These are phyloP conservation scores for Angomonas deanei DNA, from an alignment of 208 protist genomes.

Conservation along the genomic window DNA sequence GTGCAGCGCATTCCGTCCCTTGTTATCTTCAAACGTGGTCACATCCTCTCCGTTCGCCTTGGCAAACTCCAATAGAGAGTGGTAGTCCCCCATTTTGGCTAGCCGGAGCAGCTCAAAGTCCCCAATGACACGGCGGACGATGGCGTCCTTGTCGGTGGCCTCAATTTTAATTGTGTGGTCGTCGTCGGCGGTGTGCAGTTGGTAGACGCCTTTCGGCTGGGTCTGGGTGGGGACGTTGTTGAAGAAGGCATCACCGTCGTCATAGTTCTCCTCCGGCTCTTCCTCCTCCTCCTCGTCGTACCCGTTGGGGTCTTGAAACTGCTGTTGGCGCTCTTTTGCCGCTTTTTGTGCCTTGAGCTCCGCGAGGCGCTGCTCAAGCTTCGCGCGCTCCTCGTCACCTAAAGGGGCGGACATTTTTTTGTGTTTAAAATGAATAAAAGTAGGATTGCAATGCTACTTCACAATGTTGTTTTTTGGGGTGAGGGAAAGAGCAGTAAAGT, in stretches of 20 bases:
- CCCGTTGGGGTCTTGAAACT: constrained; percentile 13
- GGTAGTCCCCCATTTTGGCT: constrained; percentile 73
- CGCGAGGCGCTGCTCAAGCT: constrained; percentile 33
- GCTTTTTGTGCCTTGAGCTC: constrained; percentile 28
- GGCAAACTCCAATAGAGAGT: constrained; percentile 54
- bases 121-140: constrained; percentile 19
- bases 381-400: constrained; percentile 50
- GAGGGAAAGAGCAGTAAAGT: too few relatives aligned
- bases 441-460: background rate
- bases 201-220: constrained; percentile 15
- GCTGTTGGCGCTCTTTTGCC: background rate
- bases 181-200: constrained; percentile 9
- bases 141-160: constrained; percentile 24
- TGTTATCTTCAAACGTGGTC: constrained; percentile 62
- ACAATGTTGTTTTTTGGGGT: too few relatives aligned
- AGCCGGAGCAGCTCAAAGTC: constrained; percentile 84
- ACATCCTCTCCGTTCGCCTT: constrained; percentile 21
- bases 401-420: constrained; percentile 23
- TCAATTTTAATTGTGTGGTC: constrained; percentile 22
- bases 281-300: constrained; percentile 24
- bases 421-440: background rate
- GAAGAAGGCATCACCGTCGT: constrained; percentile 7
- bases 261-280: constrained; percentile 8
- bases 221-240: background rate
- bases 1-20: constrained; percentile 68